Evolutionary conservation across 176 grass and related monocot genomes (phyloP), one percentile per base, ranked within the genome.

Genomic region (Neostapfia colusana): DNA sequence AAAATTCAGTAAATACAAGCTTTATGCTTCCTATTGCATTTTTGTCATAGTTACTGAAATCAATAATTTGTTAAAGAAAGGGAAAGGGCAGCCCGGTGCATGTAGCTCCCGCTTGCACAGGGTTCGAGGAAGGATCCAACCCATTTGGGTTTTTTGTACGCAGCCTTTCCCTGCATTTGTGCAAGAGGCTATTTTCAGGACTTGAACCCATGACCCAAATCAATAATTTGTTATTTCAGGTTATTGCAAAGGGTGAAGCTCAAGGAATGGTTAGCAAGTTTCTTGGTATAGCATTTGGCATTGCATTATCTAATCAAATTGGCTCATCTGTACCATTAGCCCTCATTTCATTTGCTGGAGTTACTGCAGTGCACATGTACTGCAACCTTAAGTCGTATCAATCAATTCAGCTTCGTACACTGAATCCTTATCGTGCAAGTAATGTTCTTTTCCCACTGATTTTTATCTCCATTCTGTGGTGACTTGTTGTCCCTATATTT

Each of bases 211-310:
- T n/a, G n/a, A n/a, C n/a, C n/a, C n/a, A 77, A 79, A 67, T 67
- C 12, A 57, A 57, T 26, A 65, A 49, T 78, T 13, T 69, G 57
- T 42, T 57, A 58, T 95, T 84, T 42, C 66, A 98, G 95, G 91
- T 98, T 45, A 98, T 98, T 90, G 95, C 91, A 43, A 98, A 98
- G 92, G 95, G 95, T 36, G 95, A 98, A 88, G 95, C 95, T 13
- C 95, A 98, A 80, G 95, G 95, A 84, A 98, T 98, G 95, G 76
- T 98, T 50, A 98, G 95, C 95, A 98, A 98, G 70, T 94, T 98
- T 72, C 20, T 94, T 34, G 95, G 95, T 36, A 98, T 98, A 73
- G 82, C 87, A 64, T 75, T 98, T 67, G 95, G 95, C 31, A 98
- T 98, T 80, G 89, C 77, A 10, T 77, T 98, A 62, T 89, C 84